Evolutionary conservation across 257 asterid species (phyloP).

Genomic region (Ilex aquifolium): DNA sequence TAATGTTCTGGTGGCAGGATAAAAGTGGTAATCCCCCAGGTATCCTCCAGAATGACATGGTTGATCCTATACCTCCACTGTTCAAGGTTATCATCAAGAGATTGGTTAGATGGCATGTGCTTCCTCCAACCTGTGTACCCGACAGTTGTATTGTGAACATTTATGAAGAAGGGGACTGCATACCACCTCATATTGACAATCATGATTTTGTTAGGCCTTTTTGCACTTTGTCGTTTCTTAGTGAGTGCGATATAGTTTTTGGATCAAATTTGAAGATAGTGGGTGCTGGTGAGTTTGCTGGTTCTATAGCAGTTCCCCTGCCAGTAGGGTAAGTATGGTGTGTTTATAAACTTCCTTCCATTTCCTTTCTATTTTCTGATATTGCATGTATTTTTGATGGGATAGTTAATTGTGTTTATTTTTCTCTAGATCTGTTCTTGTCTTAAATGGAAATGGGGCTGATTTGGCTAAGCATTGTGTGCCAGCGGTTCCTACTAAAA

Average conservation of each 20-base stretch:
- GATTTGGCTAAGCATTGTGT: slow-evolving; percentile 46
- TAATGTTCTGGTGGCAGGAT: slow-evolving; percentile 24
- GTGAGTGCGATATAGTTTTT: slow-evolving; percentile 35
- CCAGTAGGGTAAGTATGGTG: slow-evolving; percentile 38
- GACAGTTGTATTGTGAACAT: slow-evolving; percentile 44
- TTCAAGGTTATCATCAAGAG: slow-evolving; percentile 39
- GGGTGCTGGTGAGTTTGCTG: slow-evolving; percentile 33
- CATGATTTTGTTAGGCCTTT: slow-evolving; percentile 44
- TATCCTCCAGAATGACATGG: slow-evolving; percentile 24
- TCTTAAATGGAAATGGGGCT: slow-evolving; percentile 42
- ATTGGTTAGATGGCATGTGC: slow-evolving; percentile 40
- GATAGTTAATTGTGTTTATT: neutral
- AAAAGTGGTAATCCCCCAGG: slow-evolving; percentile 40
- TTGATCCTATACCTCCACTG: slow-evolving; percentile 39
- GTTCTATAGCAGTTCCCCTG: slow-evolving; percentile 26
- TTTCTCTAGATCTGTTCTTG: slow-evolving; percentile 39
- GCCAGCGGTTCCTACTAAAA: slow-evolving; percentile 36
- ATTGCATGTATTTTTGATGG: neutral
- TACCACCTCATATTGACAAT: slow-evolving; percentile 46
- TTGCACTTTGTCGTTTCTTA: slow-evolving; percentile 40
- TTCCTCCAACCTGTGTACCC: slow-evolving; percentile 39
- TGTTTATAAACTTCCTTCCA: neutral
- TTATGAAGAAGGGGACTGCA: slow-evolving; percentile 42
- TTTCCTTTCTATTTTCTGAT: neutral
- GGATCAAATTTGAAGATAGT: slow-evolving; percentile 31